Evolutionary conservation across 345 rosid species (phyloP).

Genomic region (Pistacia atlantica): DNA sequence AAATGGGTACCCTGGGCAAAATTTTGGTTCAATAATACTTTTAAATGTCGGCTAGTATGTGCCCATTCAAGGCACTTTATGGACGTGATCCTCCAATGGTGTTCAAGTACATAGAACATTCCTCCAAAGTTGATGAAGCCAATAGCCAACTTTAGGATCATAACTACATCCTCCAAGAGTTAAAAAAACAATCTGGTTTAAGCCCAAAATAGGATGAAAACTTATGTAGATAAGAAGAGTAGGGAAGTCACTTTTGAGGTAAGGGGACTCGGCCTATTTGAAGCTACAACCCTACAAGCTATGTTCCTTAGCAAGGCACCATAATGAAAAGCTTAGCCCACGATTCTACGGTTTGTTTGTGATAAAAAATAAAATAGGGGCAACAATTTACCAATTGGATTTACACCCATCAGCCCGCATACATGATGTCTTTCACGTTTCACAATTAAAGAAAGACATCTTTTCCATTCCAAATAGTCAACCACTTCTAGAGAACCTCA

Average conservation of each 20-base stretch:
- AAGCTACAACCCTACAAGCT: too few relatives aligned
- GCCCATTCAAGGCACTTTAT: not conserved
- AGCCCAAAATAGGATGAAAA: not conserved
- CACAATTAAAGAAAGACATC: not conserved
- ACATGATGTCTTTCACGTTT: not conserved
- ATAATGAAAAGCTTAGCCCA: too few relatives aligned
- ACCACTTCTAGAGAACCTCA: not conserved
- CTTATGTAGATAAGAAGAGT: not conserved
- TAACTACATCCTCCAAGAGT: not conserved
- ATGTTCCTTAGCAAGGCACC: too few relatives aligned
- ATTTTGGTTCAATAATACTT: not conserved
- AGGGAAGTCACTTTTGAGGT: not conserved
- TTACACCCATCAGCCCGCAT: not conserved
- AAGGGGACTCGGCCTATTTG: not conserved
- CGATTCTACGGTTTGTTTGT: too few relatives aligned
- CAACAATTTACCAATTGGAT: too few relatives aligned
- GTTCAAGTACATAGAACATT: not conserved
- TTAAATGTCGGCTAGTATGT: not conserved
- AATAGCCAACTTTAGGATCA: not conserved
- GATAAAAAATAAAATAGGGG: not conserved
- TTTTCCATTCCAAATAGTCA: not conserved
- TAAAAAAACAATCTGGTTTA: too few relatives aligned
- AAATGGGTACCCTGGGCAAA: not conserved
- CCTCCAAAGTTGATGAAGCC: not conserved
- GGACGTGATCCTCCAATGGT: not conserved